Conservation (phyloP, 805 yeast species). For the Komagataella populi region DNA sequence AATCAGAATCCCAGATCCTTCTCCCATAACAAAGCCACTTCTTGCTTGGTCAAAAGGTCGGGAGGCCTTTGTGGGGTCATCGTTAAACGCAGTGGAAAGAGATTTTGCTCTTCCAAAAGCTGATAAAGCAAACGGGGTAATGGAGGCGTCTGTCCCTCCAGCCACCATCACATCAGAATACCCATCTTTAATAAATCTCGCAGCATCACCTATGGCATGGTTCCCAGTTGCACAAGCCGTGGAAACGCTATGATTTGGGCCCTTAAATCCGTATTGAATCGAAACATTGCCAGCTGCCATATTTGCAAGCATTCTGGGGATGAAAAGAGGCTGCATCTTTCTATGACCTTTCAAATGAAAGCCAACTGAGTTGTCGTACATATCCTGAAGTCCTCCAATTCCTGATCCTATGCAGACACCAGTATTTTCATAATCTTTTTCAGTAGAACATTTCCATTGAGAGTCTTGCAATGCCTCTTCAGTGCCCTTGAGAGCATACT, state of each 20-base stretch:
- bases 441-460: constrained; percentile 26
- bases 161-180: constrained; percentile 82
- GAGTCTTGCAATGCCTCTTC: constrained; percentile 69
- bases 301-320: constrained; percentile 72
- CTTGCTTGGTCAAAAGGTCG: constrained; percentile 77
- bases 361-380: constrained; percentile 46
- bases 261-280: constrained; percentile 60
- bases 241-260: constrained; percentile 79
- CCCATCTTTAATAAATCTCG: constrained; percentile 62
- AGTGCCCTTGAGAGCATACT: constrained; percentile 68
- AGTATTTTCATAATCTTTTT: constrained; percentile 21
- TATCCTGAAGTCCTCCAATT: constrained; percentile 74
- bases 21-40: constrained; percentile 85
- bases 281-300: constrained; percentile 94
- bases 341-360: constrained; percentile 41
- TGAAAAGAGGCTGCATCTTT: constrained; percentile 71
- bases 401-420: constrained; percentile 93
- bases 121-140: constrained; percentile 77
- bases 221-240: constrained; percentile 98
- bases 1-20: constrained; percentile 78
- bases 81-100: constrained; percentile 49
- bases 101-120: constrained; percentile 89
- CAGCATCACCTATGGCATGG: constrained; percentile 89
- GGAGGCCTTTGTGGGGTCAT: constrained; percentile 52
- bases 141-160: constrained; percentile 85